Conservation (phyloP, 257 asterid genomes). For the Anisodus tanguticus region DNA sequence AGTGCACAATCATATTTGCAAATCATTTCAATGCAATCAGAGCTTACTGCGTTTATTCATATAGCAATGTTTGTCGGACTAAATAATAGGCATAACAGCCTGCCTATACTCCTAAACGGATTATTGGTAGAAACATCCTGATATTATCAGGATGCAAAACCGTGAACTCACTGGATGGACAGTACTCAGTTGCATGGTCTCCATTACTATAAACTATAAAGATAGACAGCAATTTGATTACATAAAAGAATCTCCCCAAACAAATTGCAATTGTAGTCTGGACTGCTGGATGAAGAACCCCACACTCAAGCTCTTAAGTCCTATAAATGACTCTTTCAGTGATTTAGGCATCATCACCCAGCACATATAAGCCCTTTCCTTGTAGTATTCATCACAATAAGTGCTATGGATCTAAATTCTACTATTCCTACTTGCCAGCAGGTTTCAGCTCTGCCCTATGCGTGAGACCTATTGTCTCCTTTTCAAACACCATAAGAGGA, state of each 20-base stretch:
- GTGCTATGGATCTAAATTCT: constrained; percentile 18
- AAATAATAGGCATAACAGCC: background rate
- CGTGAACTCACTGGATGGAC: background rate
- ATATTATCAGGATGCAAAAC: background rate
- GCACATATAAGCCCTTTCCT: background rate
- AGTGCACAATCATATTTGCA: background rate
- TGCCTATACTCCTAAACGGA: background rate
- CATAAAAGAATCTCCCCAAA: background rate
- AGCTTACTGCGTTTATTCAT: background rate
- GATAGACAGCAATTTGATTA: background rate
- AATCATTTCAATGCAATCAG: background rate
- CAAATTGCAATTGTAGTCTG: background rate
- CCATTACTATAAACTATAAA: background rate
- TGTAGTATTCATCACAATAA: constrained; percentile 12
- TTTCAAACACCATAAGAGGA: constrained; percentile 17
- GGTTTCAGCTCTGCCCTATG: constrained; percentile 18
- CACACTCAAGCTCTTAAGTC: background rate
- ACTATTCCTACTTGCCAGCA: constrained; percentile 11
- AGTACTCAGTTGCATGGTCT: background rate
- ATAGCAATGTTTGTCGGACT: background rate
- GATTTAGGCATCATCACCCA: background rate
- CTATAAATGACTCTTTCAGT: background rate
- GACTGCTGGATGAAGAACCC: constrained; percentile 9
- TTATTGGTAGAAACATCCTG: background rate
- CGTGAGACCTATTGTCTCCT: constrained; percentile 20